Percentiles rank a stretch among this genome's conserved stretches.
phyloP scores from a whole-genome alignment of 441 rosid species.

The Manihot esculenta region DNA sequence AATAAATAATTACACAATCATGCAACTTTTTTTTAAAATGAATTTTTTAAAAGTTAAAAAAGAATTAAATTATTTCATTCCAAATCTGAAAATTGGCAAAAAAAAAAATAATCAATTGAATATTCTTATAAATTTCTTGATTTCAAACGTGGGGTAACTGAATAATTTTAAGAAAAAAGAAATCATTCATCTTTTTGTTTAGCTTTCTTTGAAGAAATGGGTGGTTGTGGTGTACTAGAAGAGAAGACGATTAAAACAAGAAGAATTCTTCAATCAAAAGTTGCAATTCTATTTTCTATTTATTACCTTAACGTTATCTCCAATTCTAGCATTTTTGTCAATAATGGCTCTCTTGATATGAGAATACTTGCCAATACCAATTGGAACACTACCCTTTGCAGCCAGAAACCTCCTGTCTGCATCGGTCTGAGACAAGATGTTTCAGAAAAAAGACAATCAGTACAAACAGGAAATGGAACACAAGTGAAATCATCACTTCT shows the following conservation, averaged over 20 bases:
- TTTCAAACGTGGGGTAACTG: too few species aligned
- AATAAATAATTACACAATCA: too few species aligned
- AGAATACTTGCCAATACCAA: conserved; percentile 82
- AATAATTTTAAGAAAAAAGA: too few species aligned
- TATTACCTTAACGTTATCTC: conserved; percentile 77
- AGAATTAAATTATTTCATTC: too few species aligned
- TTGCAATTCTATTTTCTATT: neutral
- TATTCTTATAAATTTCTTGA: too few species aligned
- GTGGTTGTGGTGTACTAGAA: neutral
- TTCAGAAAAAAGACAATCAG: neutral
- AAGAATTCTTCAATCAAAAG: neutral
- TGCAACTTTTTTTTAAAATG: too few species aligned
- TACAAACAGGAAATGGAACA: conserved; percentile 2
- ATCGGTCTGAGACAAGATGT: conserved; percentile 56
- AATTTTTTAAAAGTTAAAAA: too few species aligned
- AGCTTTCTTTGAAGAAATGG: neutral
- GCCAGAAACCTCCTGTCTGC: conserved; percentile 86
- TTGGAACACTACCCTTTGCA: conserved; percentile 93
- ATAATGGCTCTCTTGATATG: conserved; percentile 91
- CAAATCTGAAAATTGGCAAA: too few species aligned
- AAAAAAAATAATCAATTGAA: too few species aligned
- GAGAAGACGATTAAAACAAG: neutral
- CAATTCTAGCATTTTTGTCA: conserved; percentile 93
- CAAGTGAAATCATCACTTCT: neutral
- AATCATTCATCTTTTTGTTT: neutral